Evolutionary conservation across 176 grass and related monocot genomes (phyloP).

Genomic region (Hordeum marinum): DNA sequence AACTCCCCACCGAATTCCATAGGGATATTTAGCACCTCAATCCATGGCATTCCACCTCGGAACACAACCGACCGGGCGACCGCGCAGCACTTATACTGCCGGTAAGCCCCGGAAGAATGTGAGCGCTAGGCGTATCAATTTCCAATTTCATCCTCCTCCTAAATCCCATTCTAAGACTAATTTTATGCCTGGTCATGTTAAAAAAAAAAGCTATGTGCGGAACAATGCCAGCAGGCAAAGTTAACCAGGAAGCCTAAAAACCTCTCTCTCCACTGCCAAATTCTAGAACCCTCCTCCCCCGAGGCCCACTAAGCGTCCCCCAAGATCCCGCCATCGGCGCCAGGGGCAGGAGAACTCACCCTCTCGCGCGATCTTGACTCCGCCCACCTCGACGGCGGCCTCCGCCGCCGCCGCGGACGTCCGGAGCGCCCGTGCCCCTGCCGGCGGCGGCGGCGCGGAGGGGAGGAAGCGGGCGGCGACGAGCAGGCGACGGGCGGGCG

Average conservation of each 20-base stretch:
- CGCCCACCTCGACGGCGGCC: slow-evolving; percentile 58
- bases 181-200: background rate
- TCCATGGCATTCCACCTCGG: background rate
- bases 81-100: background rate
- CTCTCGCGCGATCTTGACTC: slow-evolving; percentile 78
- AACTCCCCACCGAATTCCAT: background rate
- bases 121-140: background rate
- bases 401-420: slow-evolving; percentile 41
- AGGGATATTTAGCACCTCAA: background rate
- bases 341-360: slow-evolving; percentile 28
- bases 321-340: slow-evolving; percentile 31
- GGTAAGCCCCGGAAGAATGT: background rate
- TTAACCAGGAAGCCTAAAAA: background rate
- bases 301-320: background rate
- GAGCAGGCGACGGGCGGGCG: background rate
- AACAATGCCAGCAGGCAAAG: background rate
- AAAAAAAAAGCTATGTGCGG: background rate
- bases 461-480: background rate
- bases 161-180: background rate
- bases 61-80: background rate
- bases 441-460: background rate
- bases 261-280: background rate
- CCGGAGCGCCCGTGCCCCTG: slow-evolving; percentile 6
- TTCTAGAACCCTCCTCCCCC: background rate
- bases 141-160: background rate